Base-by-base conservation (phyloP, 192 early-diverging fungal genomes). In the Coemansia sp. region DNA sequence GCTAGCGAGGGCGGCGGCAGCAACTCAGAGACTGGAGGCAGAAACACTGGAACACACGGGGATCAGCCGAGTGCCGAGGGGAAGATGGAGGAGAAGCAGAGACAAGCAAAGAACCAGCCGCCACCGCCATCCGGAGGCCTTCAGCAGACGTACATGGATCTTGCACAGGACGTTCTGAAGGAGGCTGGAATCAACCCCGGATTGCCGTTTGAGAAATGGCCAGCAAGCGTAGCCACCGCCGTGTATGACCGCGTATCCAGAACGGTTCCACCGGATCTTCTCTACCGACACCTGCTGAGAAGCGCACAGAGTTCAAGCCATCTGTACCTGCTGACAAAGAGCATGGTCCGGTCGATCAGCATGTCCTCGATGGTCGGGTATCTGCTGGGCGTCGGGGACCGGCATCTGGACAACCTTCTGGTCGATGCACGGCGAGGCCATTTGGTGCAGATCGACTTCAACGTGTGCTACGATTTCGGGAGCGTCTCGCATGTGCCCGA, bases 321-420 rank as follows among this genome's bases (percentile, higher is more conserved):
- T 38, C 37, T 76, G 21, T 54, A 66, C 15, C 9, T 69, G 56
- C 15, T 42, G 2, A 41, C 48, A 16, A 57, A 44, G 21, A 72
- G 49, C 16, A 67, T 73, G 57, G 71, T 68, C 15, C 61, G 63
- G 48, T 75, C 73, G 5, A 79, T 79, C 41, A 76, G 69, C 12
- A 76, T 72, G 56, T 85, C 87, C 61, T 91, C 92, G 15, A 82
- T 89, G 3, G 68, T 88, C 16, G 90, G 91, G 0, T 89, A 90
- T 54, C 32, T 87, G 15, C 75, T 92, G 18, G 90, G 92, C 0
- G 70, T 91, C 50, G 90, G 89, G 4, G 90, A 91, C 61, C 84
- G 92, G 5, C 92, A 93, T 74, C 76, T 93, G 53, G 92, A 91
- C 70, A 93, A 93, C 69, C 84, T 92, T 21, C 64, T 93, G 53